These are phyloP conservation scores for Mycena capillaripes DNA, from an alignment of 768 basidiomycete genomes.

Conservation along the genomic window DNA sequence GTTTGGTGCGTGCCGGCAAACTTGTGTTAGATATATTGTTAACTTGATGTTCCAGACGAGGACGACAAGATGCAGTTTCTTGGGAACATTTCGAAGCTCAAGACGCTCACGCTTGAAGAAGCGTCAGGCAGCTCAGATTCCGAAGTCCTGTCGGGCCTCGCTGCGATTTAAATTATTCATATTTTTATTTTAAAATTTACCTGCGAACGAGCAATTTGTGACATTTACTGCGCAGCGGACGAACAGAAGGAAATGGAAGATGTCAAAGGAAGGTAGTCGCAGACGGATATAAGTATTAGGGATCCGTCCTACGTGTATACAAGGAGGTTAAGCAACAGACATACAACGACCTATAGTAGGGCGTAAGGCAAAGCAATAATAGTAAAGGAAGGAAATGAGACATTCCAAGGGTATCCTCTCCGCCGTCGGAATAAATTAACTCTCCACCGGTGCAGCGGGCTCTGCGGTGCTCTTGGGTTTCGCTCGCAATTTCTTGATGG, in stretches of 20 bases:
- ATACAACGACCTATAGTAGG: conserved; percentile 28
- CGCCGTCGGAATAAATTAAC: not conserved
- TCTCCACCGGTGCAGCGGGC: conserved; percentile 13
- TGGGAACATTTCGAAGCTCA: not conserved
- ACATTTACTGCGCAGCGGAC: too few relatives aligned
- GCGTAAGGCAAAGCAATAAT: conserved; percentile 29
- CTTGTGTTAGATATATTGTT: not conserved
- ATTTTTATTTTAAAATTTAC: too few relatives aligned
- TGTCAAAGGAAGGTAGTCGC: not conserved
- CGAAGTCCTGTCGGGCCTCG: too few relatives aligned
- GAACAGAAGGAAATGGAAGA: too few relatives aligned
- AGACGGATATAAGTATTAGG: conserved; percentile 16
- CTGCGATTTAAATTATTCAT: too few relatives aligned
- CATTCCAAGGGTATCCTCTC: conserved; percentile 23
- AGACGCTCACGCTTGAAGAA: too few relatives aligned
- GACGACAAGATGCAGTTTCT: conserved; percentile 7
- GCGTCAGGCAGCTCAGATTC: too few relatives aligned
- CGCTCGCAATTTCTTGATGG: conserved; percentile 27
- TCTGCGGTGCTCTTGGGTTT: not conserved
- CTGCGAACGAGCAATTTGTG: too few relatives aligned
- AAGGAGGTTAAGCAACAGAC: conserved; percentile 20
- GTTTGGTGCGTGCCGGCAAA: not conserved
- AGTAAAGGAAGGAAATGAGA: conserved; percentile 10
- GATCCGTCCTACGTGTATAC: conserved; percentile 29
- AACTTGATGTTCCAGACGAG: not conserved